These are phyloP conservation scores for Coemansia sp. DNA, from an alignment of 192 early-diverging fungal species.

Conservation along the genomic window DNA sequence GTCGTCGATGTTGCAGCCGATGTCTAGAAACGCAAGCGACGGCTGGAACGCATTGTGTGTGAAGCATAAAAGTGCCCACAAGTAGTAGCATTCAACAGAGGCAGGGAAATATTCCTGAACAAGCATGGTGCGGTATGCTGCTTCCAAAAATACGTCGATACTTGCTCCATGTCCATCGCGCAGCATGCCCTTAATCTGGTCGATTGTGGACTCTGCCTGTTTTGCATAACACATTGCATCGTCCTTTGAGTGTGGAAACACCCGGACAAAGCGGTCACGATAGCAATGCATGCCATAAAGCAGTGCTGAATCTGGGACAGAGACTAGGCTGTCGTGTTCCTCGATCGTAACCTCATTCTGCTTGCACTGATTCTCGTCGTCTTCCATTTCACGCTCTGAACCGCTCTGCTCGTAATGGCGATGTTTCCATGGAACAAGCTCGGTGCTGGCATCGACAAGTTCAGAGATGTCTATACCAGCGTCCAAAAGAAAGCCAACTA, in stretches of 20 bases:
- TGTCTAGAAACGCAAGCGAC: slow-evolving; percentile 32
- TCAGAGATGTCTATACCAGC: slow-evolving; percentile 49
- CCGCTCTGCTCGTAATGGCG: neutral
- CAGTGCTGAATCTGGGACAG: neutral
- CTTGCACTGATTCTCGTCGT: neutral
- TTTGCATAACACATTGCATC: slow-evolving; percentile 17
- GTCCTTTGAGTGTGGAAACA: slow-evolving; percentile 33
- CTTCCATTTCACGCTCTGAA: neutral
- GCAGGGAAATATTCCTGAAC: slow-evolving; percentile 51
- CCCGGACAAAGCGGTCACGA: slow-evolving; percentile 32
- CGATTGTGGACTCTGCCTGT: slow-evolving; percentile 28
- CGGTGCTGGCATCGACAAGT: slow-evolving; percentile 16
- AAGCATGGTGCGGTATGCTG: slow-evolving; percentile 34
- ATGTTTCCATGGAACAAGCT: slow-evolving; percentile 35
- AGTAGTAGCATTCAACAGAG: slow-evolving; percentile 53
- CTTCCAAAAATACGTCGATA: slow-evolving; percentile 38
- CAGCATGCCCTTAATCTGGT: slow-evolving; percentile 41
- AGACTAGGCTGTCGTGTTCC: neutral
- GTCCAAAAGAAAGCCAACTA: slow-evolving; percentile 42
- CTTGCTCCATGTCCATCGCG: slow-evolving; percentile 34
- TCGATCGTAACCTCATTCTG: neutral
- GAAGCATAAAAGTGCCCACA: slow-evolving; percentile 54
- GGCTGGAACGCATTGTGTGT: slow-evolving; percentile 45
- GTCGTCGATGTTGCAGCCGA: slow-evolving; percentile 33
- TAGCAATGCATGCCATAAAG: slow-evolving; percentile 39